Evolutionary conservation across 2,329 filamentous ascomycete species (phyloP), one percentile per base, ranked within the genome.

Genomic region (Septoria linicola): DNA sequence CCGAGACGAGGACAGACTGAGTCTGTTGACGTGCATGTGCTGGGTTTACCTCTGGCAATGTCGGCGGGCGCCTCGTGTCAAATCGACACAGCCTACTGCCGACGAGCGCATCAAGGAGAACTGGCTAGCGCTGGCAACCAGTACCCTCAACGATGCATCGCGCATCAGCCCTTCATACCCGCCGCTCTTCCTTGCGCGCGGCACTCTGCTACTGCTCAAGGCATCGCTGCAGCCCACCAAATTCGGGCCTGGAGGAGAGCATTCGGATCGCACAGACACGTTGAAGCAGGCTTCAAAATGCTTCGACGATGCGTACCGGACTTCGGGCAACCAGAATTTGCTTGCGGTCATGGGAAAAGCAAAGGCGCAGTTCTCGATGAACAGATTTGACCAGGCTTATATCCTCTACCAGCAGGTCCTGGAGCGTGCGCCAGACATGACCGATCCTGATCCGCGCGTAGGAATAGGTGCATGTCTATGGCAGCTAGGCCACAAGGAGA

Each of bases 381-480:
- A 87, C 51, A 90, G 89, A 69, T 96, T 88, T 64, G 79, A 84
- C 1, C 90, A 97, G 46, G 87, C 95, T 11, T 73, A 97, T 45
- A 80, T 87, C 54, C 78, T 81, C 19, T 99, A 97, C 68, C 93
- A 99, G 72, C 87, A 89, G 53, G 89, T 90, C 13, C 75, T 99
- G 43, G 79, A 84, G 62, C 90, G 87, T 70, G 90, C 91, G 76
- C 93, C 93, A 1, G 84, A 89, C 60, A 78, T 97, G 64, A 82
- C 87, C 35, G 93, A 99, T 65, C 93, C 93, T 0, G 93, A 99
- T 70, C 95, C 93, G 60, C 83, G 95, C 62, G 92, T 99, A 61
- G 93, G 93, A 49, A 92, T 99, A 65, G 93, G 93, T 39, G 93
- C 89, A 71, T 99, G 93, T 75, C 86, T 96, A 69, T 99, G 95